Evolutionary conservation across 352 stramenopile genomes (phyloP).

Genomic region (Pythium guiyangense): DNA sequence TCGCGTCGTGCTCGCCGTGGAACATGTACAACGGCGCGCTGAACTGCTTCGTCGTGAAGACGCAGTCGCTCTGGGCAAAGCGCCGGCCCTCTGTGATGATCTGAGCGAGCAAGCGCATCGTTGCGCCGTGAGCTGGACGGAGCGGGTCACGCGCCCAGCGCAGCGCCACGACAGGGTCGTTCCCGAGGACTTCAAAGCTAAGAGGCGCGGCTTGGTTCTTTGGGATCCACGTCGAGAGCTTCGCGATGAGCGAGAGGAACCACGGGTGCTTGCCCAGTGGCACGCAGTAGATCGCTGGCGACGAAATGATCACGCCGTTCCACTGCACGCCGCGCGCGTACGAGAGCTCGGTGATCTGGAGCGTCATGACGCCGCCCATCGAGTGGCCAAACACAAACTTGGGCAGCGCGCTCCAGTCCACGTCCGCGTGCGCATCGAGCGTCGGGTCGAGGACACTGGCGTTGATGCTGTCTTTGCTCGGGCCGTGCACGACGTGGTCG

Average conservation of each 20-base stretch:
- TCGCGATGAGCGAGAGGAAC: conserved; percentile 13
- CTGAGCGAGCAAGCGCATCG: conserved; percentile 16
- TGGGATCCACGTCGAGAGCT: conserved; percentile 26
- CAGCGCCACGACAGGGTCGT: conserved; percentile 23
- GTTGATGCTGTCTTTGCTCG: conserved; percentile 9
- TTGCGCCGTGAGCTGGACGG: conserved; percentile 24
- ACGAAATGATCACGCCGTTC: conserved; percentile 38
- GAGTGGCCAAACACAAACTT: conserved; percentile 56
- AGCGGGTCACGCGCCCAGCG: conserved; percentile 31
- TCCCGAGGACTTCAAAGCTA: conserved; percentile 23
- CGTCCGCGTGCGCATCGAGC: conserved; percentile 24
- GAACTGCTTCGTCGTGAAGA: conserved; percentile 23
- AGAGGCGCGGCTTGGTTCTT: conserved; percentile 26
- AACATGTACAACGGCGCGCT: conserved; percentile 28
- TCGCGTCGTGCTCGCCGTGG: conserved; percentile 31
- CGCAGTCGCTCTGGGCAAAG: conserved; percentile 15
- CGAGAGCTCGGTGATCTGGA: conserved; percentile 25
- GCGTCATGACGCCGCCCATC: conserved; percentile 41
- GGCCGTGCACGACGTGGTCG: conserved; percentile 27
- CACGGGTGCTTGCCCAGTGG: conserved; percentile 15
- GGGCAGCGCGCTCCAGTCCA: conserved; percentile 36
- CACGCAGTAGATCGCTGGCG: conserved; percentile 27
- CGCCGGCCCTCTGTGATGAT: conserved; percentile 21
- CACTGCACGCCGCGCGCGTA: conserved; percentile 20
- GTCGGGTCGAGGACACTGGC: conserved; percentile 20